Percentiles rank a stretch among this genome's conserved stretches.
Conservation (phyloP, 148 eudicot species). For the Vaccinium corymbosum region DNA sequence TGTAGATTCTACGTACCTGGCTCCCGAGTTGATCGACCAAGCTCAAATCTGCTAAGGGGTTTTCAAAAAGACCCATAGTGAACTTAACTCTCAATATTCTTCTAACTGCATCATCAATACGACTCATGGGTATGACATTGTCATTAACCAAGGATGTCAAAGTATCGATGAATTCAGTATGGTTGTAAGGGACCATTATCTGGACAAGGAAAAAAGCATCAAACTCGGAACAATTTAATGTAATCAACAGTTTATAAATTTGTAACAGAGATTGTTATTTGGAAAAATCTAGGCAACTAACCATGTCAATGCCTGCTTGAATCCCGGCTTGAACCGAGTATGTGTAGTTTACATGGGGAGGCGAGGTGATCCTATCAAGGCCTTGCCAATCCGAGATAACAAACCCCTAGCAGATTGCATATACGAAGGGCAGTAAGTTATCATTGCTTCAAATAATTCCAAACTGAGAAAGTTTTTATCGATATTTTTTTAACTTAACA, state of each 20-base stretch:
- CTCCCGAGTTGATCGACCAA: constrained; percentile 46
- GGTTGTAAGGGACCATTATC: constrained; percentile 48
- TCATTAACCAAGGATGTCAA: constrained; percentile 45
- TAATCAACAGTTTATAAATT: neutral
- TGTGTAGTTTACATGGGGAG: constrained; percentile 34
- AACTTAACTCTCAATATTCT: constrained; percentile 64
- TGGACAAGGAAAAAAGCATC: constrained; percentile 3
- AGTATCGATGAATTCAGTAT: constrained; percentile 43
- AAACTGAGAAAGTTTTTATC: neutral
- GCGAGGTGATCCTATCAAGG: constrained; percentile 36
- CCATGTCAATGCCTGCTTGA: constrained; percentile 46
- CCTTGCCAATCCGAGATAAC: constrained; percentile 42
- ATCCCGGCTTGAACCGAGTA: constrained; percentile 29
- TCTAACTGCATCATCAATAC: constrained; percentile 64
- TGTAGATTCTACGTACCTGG: constrained; percentile 27
- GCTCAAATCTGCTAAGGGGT: constrained; percentile 55
- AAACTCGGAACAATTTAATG: neutral
- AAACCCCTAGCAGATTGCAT: constrained; percentile 29
- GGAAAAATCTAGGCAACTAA: constrained; percentile 10
- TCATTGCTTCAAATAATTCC: neutral
- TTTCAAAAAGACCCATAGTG: constrained; percentile 59
- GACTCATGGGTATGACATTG: constrained; percentile 46
- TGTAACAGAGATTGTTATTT: neutral
- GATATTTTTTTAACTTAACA: neutral
- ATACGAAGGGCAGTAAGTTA: neutral